Base-by-base conservation (phyloP, 1,284 basidiomycete species). In the Cerioporus squamosus region DNA sequence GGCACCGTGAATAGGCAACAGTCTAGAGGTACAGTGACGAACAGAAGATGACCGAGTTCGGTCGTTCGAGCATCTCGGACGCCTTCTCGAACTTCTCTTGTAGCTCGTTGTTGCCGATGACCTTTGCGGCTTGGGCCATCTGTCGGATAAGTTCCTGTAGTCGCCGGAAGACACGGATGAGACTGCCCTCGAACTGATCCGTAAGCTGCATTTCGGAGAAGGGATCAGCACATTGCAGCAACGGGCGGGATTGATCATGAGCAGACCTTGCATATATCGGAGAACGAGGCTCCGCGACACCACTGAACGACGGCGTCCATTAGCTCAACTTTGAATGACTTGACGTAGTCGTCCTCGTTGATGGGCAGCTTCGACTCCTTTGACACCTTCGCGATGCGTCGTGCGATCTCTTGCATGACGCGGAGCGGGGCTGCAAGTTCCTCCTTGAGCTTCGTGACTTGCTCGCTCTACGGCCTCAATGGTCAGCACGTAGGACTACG, bases 221-320 rank as follows among this genome's bases (percentile, higher is more conserved):
- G 3, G 15, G 44, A 12, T 18, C 1, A 50, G 14, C 20, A 51
- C 26, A 29, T 29, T 9, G 9, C n/a, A 24, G 39, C 3, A 9
- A 12, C 20, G 24, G 4, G 5, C 22, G 49, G 15, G 4, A 31
- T 1, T 10, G 31, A 31, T 15, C 2, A 14, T 22, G 14, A 3
- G 12, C 23, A 14, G 17, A 93, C 94, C 85, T 98, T 97, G 84
- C 93, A 95, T 60, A 98, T 95, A 40, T 99, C 96, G 1, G 92
- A 81, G 75, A 99, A 99, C 33, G 93, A 93, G n/a, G 94, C 93
- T 1, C 97, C 97, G 33, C 94, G 88, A 77, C 97, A 99, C 97
- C 97, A 99, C 67, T 95, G 91, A 57, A 96, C 82, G 20, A 99
- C 97, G 5, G 92, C 91, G 66, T 98, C 97, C 94, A 98, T 98